Evolutionary conservation across 78 protist genomes (phyloP), one percentile per base, ranked within the genome.

Genomic region (Tieghemostelium lacteum): DNA sequence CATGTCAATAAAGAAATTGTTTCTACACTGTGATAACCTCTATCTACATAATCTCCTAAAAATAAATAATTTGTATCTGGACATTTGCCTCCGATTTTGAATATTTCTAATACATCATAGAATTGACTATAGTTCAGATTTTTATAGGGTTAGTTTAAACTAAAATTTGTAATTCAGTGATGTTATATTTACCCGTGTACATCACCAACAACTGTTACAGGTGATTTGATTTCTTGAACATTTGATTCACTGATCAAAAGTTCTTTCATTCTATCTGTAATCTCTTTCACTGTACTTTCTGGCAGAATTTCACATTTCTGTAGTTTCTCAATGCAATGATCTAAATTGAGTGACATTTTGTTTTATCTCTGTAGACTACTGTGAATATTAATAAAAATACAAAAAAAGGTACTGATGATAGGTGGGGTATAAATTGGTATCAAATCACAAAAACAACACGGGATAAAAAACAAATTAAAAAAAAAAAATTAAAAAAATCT

Each of bases 201-300:
- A 85, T 98, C 99, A 36, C 99, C 99, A 24, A 97, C 97, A 14
- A 98, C 97, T 1, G 99, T 98, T 5, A 99, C 97, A 0, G 99
- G 99, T 7, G 97, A 66, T 34, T 52, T 36, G 8, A 99, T 94
- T 20, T 83, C 45, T 40, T 70, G 95, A n/a, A 98, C 99, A 72
- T 98, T 98, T 19, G 86, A 1, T 60, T 98, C 98, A 6, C 93
- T 83, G 3, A 78, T 50, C 20, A 98, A 85, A 8, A 97, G 36
- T 31, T 97, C 99, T 60, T 54, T 67, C 76, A 92, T 71, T 63
- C 80, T 78, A 70, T 75, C 87, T 0, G 92, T 85, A 45, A 92
- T 71, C 70, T 85, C 92, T 58, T 63, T 65, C 4, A 92, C 61
- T n/a, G 89, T 73, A 10, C 52, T 52, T 37, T 92, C 95, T 28